Conservation (phyloP, 2,329 filamentous ascomycete genomes). For the Colletotrichum cordylinicola region DNA sequence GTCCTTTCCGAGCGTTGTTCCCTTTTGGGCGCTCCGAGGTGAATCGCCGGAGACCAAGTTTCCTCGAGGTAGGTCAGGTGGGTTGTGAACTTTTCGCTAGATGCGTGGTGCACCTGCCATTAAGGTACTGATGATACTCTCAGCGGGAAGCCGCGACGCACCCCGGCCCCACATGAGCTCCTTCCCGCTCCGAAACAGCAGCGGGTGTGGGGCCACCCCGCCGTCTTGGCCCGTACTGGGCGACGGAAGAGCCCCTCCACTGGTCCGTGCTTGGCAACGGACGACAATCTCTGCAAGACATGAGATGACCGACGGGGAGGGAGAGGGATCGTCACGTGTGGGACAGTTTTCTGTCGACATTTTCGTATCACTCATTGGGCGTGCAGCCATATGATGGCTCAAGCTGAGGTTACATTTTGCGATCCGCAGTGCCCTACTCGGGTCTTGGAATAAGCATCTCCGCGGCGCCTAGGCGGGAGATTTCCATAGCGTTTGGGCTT, state of each 20-base stretch:
- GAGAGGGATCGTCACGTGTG: fast-evolving
- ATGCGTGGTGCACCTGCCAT: not conserved
- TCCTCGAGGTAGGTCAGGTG: not conserved
- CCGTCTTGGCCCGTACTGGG: not conserved
- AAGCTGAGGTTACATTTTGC: not conserved
- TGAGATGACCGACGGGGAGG: not conserved
- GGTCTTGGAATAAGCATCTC: not conserved
- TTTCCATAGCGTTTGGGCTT: not conserved
- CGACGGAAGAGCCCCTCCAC: no score
- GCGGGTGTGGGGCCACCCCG: not conserved
- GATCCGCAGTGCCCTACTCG: not conserved
- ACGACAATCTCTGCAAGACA: not conserved
- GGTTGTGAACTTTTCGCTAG: fast-evolving
- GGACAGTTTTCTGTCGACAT: not conserved
- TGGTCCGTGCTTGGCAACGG: not conserved
- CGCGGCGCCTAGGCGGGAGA: not conserved
- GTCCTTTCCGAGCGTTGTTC: not conserved
- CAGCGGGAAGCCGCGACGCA: not conserved
- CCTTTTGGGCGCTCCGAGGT: fast-evolving
- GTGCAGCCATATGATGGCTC: not conserved
- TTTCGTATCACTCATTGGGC: fast-evolving
- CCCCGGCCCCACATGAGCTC: not conserved
- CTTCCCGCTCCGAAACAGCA: not conserved
- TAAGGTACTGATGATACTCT: not conserved
- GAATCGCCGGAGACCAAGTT: fast-evolving